phyloP scores from a whole-genome alignment of 768 basidiomycete species.

The Suillus occidentalis region DNA sequence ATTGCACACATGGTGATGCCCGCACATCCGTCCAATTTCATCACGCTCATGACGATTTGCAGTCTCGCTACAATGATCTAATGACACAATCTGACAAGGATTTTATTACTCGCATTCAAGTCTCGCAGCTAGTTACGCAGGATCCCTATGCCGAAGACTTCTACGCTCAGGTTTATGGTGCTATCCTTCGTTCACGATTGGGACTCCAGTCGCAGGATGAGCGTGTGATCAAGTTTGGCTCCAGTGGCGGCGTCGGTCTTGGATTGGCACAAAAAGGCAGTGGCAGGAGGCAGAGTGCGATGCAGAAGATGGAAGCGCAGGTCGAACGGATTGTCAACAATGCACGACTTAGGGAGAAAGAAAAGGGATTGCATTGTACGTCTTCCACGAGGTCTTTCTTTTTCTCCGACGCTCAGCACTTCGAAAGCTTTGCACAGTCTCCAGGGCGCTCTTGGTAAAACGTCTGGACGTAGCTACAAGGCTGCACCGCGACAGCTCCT shows the following conservation, averaged over 20 bases:
- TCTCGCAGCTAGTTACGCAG: constrained; percentile 95
- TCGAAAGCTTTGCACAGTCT: constrained; percentile 66
- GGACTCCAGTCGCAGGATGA: constrained; percentile 72
- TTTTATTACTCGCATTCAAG: constrained; percentile 98
- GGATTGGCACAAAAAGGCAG: constrained; percentile 66
- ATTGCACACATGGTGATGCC: constrained; percentile 79
- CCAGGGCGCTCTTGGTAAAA: constrained; percentile 93
- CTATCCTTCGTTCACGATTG: constrained; percentile 76
- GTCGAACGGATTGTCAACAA: constrained; percentile 96
- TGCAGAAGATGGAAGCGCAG: constrained; percentile 93
- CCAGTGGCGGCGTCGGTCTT: constrained; percentile 81
- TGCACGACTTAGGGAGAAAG: constrained; percentile 82
- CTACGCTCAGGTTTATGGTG: constrained; percentile 94
- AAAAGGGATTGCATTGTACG: constrained; percentile 67
- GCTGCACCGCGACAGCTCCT: constrained; percentile 96
- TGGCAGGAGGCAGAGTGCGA: constrained; percentile 75
- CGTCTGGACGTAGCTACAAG: constrained; percentile 90
- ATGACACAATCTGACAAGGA: constrained; percentile 99
- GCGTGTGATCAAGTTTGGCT: constrained; percentile 82
- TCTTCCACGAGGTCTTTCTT: constrained; percentile 13
- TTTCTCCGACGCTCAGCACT: neutral
- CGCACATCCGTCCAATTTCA: neutral
- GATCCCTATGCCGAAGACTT: constrained; percentile 99
- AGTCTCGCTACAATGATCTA: constrained; percentile 91
- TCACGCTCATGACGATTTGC: constrained; percentile 12